Conservation (phyloP, 331 rosid genomes). For the Dryas integrifolia region DNA sequence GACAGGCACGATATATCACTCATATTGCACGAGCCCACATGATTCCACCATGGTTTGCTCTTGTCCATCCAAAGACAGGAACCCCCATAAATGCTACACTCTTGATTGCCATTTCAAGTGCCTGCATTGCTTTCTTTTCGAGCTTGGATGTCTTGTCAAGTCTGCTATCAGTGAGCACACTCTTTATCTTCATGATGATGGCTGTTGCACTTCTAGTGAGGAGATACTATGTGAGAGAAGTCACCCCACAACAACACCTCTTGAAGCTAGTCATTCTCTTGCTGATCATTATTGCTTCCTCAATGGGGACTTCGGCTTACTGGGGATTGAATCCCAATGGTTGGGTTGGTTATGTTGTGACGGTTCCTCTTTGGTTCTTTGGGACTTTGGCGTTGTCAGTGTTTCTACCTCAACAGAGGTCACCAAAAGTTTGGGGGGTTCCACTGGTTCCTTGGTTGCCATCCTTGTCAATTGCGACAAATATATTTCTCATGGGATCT, state of each 20-base stretch:
- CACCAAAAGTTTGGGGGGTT: slow-evolving; percentile 71
- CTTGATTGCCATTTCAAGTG: slow-evolving; percentile 41
- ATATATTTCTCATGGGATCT: slow-evolving; percentile 74
- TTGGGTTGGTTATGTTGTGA: slow-evolving; percentile 55
- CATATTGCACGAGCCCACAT: slow-evolving; percentile 80
- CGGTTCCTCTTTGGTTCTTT: slow-evolving; percentile 66
- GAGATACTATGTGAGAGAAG: slow-evolving; percentile 62
- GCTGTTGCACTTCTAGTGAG: slow-evolving; percentile 72
- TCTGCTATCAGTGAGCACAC: slow-evolving; percentile 67
- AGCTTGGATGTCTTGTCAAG: slow-evolving; percentile 56
- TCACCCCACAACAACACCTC: slow-evolving; percentile 42
- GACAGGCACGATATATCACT: slow-evolving; percentile 55
- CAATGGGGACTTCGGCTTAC: slow-evolving; percentile 59
- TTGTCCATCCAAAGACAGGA: slow-evolving; percentile 74
- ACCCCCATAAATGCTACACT: slow-evolving; percentile 83
- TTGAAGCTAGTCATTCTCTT: slow-evolving; percentile 43
- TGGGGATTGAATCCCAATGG: slow-evolving; percentile 58
- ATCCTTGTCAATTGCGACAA: slow-evolving; percentile 63
- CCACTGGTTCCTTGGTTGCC: slow-evolving; percentile 89
- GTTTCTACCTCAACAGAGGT: slow-evolving; percentile 55
- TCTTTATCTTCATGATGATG: slow-evolving; percentile 72
- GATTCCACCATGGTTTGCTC: slow-evolving; percentile 85
- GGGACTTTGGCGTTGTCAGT: slow-evolving; percentile 53
- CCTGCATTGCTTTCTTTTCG: slow-evolving; percentile 60
- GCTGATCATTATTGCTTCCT: slow-evolving; percentile 60